Conservation (phyloP, 2,329 filamentous ascomycete species). For the Pyrenophora graminea region DNA sequence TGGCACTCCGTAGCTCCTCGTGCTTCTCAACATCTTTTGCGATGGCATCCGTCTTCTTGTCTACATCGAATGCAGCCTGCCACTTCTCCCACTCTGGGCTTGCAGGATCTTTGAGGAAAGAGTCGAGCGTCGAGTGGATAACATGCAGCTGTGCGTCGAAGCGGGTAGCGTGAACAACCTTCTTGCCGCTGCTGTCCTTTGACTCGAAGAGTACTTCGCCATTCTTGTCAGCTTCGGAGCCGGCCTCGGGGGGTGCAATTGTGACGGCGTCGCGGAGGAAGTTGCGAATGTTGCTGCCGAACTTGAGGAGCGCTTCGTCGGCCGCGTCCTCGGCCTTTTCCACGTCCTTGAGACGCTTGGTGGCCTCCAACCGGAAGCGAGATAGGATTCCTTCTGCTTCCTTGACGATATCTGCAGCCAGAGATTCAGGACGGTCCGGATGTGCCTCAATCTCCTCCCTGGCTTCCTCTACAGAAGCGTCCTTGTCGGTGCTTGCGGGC, state of each 20-base stretch:
- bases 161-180: conserved; percentile 90
- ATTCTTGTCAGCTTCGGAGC: conserved; percentile 51
- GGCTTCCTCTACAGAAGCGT: conserved; percentile 12
- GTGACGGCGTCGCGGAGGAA: conserved; percentile 90
- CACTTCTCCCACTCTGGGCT: conserved; percentile 76
- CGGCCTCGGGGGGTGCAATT: conserved; percentile 71
- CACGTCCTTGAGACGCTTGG: conserved; percentile 84
- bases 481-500: conserved; percentile 20
- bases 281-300: conserved; percentile 85
- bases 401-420: conserved; percentile 56
- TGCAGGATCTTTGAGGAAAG: conserved; percentile 78
- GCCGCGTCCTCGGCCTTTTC: conserved; percentile 93
- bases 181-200: conserved; percentile 84
- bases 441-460: conserved; percentile 34
- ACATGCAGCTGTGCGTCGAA: conserved; percentile 96
- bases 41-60: conserved; percentile 83
- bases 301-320: conserved; percentile 90
- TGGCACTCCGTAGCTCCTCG: conserved; percentile 79
- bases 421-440: conserved; percentile 50
- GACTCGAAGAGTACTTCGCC: conserved; percentile 82
- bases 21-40: conserved; percentile 82
- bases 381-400: conserved; percentile 71
- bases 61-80: conserved; percentile 75
- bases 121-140: conserved; percentile 82
- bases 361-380: conserved; percentile 74